Conservation (phyloP, 306 rosid species). For the Fragaria nilgerrensis region DNA sequence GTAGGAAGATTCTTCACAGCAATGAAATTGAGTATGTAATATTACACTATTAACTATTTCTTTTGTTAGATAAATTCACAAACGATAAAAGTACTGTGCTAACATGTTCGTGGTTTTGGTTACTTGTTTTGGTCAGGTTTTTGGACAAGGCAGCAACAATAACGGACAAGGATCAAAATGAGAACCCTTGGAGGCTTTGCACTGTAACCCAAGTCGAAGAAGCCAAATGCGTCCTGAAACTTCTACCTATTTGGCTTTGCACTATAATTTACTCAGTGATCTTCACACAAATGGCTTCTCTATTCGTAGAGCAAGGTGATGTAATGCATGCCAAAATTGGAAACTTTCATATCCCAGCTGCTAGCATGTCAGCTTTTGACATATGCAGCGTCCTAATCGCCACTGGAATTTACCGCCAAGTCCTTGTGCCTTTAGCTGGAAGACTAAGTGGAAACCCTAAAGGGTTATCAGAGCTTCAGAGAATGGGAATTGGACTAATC, state of each 20-base stretch:
- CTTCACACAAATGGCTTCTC: slow-evolving; percentile 81
- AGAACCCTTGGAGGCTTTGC: slow-evolving; percentile 56
- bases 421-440: slow-evolving; percentile 49
- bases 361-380: slow-evolving; percentile 77
- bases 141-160: slow-evolving; percentile 41
- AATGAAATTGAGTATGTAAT: slow-evolving; percentile 48
- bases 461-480: slow-evolving; percentile 59
- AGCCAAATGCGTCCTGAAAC: slow-evolving; percentile 66
- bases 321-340: slow-evolving; percentile 51
- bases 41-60: neutral
- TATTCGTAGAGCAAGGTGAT: slow-evolving; percentile 77
- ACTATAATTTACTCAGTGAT: slow-evolving; percentile 74
- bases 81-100: neutral
- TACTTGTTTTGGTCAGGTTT: slow-evolving; percentile 19
- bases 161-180: slow-evolving; percentile 19
- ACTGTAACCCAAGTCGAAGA: slow-evolving; percentile 77
- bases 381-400: slow-evolving; percentile 50
- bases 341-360: slow-evolving; percentile 56
- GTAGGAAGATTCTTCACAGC: slow-evolving; percentile 53
- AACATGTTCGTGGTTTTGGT: neutral
- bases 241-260: slow-evolving; percentile 74
- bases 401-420: slow-evolving; percentile 51
- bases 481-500: slow-evolving; percentile 70
- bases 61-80: neutral
- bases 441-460: slow-evolving; percentile 34